Conservation (phyloP, 1,139 yeast species). For the Magnusiomyces fungicola region DNA sequence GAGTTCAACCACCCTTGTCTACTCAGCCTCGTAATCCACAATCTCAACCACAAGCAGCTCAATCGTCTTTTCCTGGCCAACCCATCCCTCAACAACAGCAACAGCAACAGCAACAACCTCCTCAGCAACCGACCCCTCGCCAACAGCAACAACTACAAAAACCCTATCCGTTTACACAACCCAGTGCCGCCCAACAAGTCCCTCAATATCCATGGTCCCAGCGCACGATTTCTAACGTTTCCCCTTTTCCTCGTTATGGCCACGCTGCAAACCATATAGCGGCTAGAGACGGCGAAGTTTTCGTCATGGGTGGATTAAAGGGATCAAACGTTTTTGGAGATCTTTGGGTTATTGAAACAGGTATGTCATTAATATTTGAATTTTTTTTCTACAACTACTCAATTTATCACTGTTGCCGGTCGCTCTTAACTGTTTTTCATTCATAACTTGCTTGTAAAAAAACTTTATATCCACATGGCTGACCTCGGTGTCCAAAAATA, state of each 20-base stretch:
- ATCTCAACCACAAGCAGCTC: not conserved
- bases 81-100: slow-evolving; percentile 4
- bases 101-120: not conserved
- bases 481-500: too few species aligned
- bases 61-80: not conserved
- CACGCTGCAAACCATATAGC: slow-evolving; percentile 78
- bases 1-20: not conserved
- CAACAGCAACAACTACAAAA: slow-evolving; percentile 5
- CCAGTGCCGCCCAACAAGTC: slow-evolving; percentile 6
- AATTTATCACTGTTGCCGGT: too few species aligned
- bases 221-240: slow-evolving; percentile 52
- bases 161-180: slow-evolving; percentile 2
- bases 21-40: not conserved
- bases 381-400: not conserved
- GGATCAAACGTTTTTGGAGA: slow-evolving; percentile 93
- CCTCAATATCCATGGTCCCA: slow-evolving; percentile 68
- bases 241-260: slow-evolving; percentile 92
- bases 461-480: too few species aligned
- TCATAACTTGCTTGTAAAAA: too few species aligned
- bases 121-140: slow-evolving; percentile 5
- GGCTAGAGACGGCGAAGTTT: slow-evolving; percentile 69
- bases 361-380: slow-evolving; percentile 15
- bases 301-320: slow-evolving; percentile 90
- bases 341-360: slow-evolving; percentile 60
- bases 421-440: too few species aligned